A percentile compares a stretch with the other conserved stretches of the same genome.
phyloP scores from a whole-genome alignment of 192 early-diverging fungal species.

The Lobosporangium transversale region DNA sequence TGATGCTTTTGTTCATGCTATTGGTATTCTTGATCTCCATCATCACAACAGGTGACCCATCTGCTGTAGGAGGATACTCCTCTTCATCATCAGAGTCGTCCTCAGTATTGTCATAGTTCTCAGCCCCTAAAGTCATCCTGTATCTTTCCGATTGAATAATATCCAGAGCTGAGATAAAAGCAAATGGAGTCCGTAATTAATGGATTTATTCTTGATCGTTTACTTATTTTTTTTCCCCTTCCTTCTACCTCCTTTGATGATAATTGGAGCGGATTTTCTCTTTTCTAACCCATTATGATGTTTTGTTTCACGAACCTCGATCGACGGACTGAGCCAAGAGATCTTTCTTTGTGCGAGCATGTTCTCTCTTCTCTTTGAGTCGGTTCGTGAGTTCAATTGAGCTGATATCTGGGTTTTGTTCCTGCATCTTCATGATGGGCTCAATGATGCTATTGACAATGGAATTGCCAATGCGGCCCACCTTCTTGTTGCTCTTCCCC shows the following conservation, averaged over 20 bases:
- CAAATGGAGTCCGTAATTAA: neutral
- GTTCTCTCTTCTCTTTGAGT: slow-evolving; percentile 36
- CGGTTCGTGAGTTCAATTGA: slow-evolving; percentile 28
- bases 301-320: slow-evolving; percentile 23
- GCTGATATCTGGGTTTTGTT: slow-evolving; percentile 48
- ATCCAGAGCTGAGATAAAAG: slow-evolving; percentile 26
- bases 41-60: slow-evolving; percentile 44
- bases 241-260: no score
- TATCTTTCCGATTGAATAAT: slow-evolving; percentile 35
- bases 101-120: slow-evolving; percentile 4
- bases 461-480: slow-evolving; percentile 45
- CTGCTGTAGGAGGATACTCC: slow-evolving; percentile 31
- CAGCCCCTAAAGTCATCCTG: slow-evolving; percentile 23
- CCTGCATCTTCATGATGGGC: slow-evolving; percentile 55
- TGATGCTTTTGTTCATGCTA: slow-evolving; percentile 69
- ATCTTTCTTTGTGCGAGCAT: slow-evolving; percentile 43
- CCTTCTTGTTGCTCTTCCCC: slow-evolving; percentile 49
- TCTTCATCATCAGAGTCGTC: slow-evolving; percentile 49
- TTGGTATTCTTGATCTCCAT: slow-evolving; percentile 62
- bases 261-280: no score
- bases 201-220: no score
- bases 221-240: no score
- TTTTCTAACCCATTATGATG: no score
- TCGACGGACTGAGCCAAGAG: slow-evolving; percentile 39
- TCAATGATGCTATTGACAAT: slow-evolving; percentile 50